Percentiles rank a stretch among this genome's conserved stretches.
phyloP scores from a whole-genome alignment of 352 stramenopile species.

The Pythium myriotylum region DNA sequence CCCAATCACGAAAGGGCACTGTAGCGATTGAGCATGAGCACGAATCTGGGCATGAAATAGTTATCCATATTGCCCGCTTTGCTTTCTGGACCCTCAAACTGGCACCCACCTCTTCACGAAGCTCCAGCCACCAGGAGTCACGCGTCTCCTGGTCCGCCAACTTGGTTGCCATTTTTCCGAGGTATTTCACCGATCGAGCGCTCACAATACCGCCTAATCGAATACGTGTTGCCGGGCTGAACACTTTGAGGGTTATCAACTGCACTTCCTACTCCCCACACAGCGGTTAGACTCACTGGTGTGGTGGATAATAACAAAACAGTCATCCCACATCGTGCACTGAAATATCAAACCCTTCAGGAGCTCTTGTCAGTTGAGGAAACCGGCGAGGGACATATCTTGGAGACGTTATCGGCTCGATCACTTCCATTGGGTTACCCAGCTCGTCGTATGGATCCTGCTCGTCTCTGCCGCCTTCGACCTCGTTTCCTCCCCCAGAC shows the following conservation, averaged over 20 bases:
- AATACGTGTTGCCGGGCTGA: slow-evolving; percentile 80
- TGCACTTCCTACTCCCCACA: slow-evolving; percentile 85
- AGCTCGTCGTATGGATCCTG: slow-evolving; percentile 38
- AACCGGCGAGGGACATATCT: slow-evolving; percentile 56
- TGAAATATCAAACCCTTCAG: slow-evolving; percentile 74
- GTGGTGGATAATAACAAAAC: background rate
- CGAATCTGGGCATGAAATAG: slow-evolving; percentile 92
- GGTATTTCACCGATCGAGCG: slow-evolving; percentile 87
- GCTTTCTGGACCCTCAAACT: too few relatives aligned
- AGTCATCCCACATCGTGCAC: slow-evolving; percentile 63
- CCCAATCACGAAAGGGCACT: slow-evolving; percentile 96
- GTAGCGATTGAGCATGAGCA: slow-evolving; percentile 95
- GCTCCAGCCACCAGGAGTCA: slow-evolving; percentile 98
- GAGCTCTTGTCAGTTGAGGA: slow-evolving; percentile 48
- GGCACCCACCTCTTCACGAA: slow-evolving; percentile 94
- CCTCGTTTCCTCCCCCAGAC: slow-evolving; percentile 36
- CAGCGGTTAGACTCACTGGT: background rate
- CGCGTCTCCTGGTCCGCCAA: slow-evolving; percentile 96
- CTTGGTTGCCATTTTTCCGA: slow-evolving; percentile 93
- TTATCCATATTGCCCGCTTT: too few relatives aligned
- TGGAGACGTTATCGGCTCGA: slow-evolving; percentile 39
- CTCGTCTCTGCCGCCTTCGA: slow-evolving; percentile 36
- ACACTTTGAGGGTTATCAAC: slow-evolving; percentile 94
- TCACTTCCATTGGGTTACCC: background rate
- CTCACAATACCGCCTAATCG: slow-evolving; percentile 86